phyloP scores from a whole-genome alignment of 768 basidiomycete genomes.

The Boletus insuetus region DNA sequence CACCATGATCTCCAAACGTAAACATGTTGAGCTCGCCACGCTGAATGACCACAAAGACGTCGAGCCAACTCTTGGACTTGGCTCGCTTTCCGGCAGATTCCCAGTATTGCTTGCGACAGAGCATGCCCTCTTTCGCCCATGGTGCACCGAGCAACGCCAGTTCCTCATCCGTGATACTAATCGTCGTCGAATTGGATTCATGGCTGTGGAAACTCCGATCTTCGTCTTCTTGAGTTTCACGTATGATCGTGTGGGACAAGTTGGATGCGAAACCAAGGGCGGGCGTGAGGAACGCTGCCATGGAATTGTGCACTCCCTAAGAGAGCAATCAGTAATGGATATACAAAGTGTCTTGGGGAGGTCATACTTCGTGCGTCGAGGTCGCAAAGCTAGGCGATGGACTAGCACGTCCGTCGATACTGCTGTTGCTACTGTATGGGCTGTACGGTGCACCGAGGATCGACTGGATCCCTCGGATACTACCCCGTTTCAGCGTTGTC shows the following conservation, averaged over 20 bases:
- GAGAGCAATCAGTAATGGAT: conserved; percentile 12
- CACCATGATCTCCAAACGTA: conserved; percentile 76
- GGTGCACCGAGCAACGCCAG: conserved; percentile 93
- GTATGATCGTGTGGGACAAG: conserved; percentile 93
- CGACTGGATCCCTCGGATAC: conserved; percentile 84
- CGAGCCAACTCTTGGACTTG: conserved; percentile 88
- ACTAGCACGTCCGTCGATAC: conserved; percentile 85
- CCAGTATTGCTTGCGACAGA: conserved; percentile 94
- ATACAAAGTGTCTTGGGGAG: not conserved
- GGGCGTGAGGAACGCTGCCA: conserved; percentile 71
- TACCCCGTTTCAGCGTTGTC: conserved; percentile 81
- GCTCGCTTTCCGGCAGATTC: conserved; percentile 80
- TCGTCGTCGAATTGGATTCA: conserved; percentile 63
- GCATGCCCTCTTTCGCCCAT: conserved; percentile 98
- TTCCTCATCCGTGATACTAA: conserved; percentile 93
- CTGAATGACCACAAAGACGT: conserved; percentile 94
- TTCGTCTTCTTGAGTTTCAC: conserved; percentile 89
- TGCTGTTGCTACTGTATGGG: conserved; percentile 82
- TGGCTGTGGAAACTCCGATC: conserved; percentile 65
- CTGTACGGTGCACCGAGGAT: conserved; percentile 71
- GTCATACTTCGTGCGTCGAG: conserved; percentile 74
- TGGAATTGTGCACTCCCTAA: conserved; percentile 60
- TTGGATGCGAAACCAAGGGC: conserved; percentile 97
- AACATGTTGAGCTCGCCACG: conserved; percentile 96
- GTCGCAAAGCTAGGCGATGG: conserved; percentile 92